phyloP scores from a whole-genome alignment of 2,329 filamentous ascomycete species.

The Dactylellina drechsleri region DNA sequence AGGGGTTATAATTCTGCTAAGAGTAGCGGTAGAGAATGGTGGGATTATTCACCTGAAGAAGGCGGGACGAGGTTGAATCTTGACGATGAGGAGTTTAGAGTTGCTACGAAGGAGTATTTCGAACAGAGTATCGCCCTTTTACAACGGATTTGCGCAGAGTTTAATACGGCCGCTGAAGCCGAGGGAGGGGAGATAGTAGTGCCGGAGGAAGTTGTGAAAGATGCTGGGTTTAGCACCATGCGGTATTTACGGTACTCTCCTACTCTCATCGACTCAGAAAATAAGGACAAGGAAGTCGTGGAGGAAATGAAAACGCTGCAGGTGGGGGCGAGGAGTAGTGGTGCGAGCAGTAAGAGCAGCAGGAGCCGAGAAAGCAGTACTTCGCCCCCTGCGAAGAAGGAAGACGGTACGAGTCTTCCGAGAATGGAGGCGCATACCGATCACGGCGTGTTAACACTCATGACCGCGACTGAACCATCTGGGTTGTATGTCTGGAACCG shows the following conservation, averaged over 20 bases:
- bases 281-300: not conserved
- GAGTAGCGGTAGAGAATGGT: constrained; percentile 47
- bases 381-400: not conserved
- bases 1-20: constrained; percentile 41
- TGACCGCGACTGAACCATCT: constrained; percentile 44
- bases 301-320: not conserved
- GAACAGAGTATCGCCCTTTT: constrained; percentile 30
- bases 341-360: constrained; percentile 19
- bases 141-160: constrained; percentile 33
- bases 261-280: constrained; percentile 12
- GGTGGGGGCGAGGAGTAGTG: constrained; percentile 6
- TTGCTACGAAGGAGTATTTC: constrained; percentile 35
- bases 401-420: constrained; percentile 16
- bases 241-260: constrained; percentile 47
- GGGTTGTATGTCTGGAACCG: constrained; percentile 49
- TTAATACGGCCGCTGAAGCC: constrained; percentile 18
- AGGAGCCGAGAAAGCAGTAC: constrained; percentile 11
- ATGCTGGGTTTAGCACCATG: constrained; percentile 50
- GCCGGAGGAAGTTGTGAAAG: constrained; percentile 21
- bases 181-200: constrained; percentile 16
- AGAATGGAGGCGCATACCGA: constrained; percentile 53
- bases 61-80: constrained; percentile 29
- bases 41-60: constrained; percentile 50
- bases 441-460: constrained; percentile 48
- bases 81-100: constrained; percentile 42